phyloP scores from a whole-genome alignment of 2,329 filamentous ascomycete species.

The Cadophora malorum region DNA sequence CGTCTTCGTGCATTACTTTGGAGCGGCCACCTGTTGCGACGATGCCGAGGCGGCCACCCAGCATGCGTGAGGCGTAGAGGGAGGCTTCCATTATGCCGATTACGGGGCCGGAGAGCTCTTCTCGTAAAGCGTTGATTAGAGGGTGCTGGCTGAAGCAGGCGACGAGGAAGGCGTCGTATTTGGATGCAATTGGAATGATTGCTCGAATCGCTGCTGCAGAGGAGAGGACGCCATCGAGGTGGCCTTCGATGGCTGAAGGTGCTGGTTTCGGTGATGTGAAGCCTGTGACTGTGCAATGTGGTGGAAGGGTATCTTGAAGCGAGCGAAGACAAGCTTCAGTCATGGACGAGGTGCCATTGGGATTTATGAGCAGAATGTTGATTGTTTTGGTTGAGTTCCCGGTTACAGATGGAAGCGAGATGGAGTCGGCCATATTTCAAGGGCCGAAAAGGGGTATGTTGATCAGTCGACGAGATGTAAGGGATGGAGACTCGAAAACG shows the following conservation, averaged over 20 bases:
- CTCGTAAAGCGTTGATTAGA: constrained; percentile 68
- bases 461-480: not conserved
- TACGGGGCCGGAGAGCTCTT: constrained; percentile 56
- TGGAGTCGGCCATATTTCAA: constrained; percentile 22
- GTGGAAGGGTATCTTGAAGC: constrained; percentile 51
- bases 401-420: constrained; percentile 38
- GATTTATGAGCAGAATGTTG: constrained; percentile 55
- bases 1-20: constrained; percentile 74
- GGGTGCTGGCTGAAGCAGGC: constrained; percentile 88
- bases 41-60: constrained; percentile 75
- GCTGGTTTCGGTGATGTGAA: constrained; percentile 57
- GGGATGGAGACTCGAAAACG: not conserved
- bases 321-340: constrained; percentile 54
- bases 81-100: constrained; percentile 87
- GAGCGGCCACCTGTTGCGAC: constrained; percentile 78
- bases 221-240: constrained; percentile 56
- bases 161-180: constrained; percentile 75
- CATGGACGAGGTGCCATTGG: constrained; percentile 55
- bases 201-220: constrained; percentile 55
- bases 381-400: constrained; percentile 40
- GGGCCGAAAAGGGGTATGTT: not conserved
- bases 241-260: constrained; percentile 58
- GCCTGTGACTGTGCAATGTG: constrained; percentile 54
- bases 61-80: constrained; percentile 56
- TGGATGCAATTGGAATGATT: constrained; percentile 50